Evolutionary conservation across 257 asterid species (phyloP).

Genomic region (Ajuga chamaepitys): DNA sequence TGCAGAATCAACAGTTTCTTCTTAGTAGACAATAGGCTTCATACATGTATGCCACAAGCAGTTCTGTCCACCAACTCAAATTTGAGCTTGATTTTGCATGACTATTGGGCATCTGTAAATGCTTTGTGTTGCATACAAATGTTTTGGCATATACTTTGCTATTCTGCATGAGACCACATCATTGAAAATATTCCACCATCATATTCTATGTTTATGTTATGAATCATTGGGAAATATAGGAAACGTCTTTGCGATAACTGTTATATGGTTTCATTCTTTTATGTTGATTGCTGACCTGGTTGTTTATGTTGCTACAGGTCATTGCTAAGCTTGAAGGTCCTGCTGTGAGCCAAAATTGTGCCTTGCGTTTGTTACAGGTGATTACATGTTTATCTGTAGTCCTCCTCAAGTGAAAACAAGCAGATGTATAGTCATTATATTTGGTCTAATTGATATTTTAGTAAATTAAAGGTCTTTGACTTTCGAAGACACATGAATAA

Average conservation of each 20-base stretch:
- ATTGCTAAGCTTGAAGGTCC: slow-evolving; percentile 99
- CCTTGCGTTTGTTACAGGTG: slow-evolving; percentile 94
- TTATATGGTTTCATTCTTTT: slow-evolving; percentile 12
- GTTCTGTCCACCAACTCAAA: neutral
- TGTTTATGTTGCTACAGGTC: slow-evolving; percentile 55
- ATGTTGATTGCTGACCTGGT: slow-evolving; percentile 23
- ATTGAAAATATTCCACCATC: neutral
- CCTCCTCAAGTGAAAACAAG: neutral
- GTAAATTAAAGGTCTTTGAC: neutral
- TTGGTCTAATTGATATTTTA: neutral
- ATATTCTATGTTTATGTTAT: neutral
- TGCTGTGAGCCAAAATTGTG: slow-evolving; percentile 94
- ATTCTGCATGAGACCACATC: neutral
- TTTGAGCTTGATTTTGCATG: neutral
- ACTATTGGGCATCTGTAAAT: neutral
- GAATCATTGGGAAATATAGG: neutral
- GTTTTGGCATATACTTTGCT: slow-evolving; percentile 5
- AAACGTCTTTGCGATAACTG: slow-evolving; percentile 4
- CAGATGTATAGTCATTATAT: neutral
- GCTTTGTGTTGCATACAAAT: neutral
- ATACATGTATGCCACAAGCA: neutral
- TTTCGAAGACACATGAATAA: slow-evolving; percentile 2
- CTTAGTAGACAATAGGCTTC: neutral
- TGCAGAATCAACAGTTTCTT: neutral
- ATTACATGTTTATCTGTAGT: slow-evolving; percentile 15